Evolutionary conservation across 768 basidiomycete species (phyloP), one percentile per base, ranked within the genome.

Genomic region (Mycena vulgaris): DNA sequence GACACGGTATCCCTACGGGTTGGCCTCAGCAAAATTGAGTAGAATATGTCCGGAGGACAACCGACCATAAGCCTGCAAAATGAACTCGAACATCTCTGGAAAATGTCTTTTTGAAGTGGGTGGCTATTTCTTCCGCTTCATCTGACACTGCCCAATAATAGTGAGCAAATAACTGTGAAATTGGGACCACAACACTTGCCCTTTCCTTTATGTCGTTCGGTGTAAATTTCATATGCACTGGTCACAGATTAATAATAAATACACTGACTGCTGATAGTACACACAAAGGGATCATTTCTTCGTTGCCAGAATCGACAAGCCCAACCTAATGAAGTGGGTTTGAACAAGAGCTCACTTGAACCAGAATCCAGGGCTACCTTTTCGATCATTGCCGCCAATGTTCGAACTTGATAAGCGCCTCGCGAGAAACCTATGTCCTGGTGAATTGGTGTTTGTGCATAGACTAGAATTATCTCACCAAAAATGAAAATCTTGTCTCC

Each of bases 141-240:
- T 2, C 25, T 8, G 2, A 27, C 10, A 7, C n/a, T 10, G n/a
- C 4, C 13, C 42, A n/a, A n/a, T n/a, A n/a, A 23, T 49, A 7
- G 5, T n/a, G 42, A 45, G 17, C 10, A 39, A 39, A 39, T 16
- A 4, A n/a, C 42, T n/a, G n/a, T n/a, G n/a, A n/a, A n/a, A n/a
- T n/a, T n/a, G n/a, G n/a, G n/a, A n/a, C n/a, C n/a, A n/a, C n/a
- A n/a, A n/a, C n/a, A n/a, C n/a, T n/a, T 45, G 16, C 39, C 42
- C 42, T 45, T 21, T 37, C 62, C 62, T 53, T 63, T 52, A 11
- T 52, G 51, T 3, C 62, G 62, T 37, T 53, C 51, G 39, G 27
- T 23, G 52, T 63, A 63, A 3, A 63, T 53, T 17, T 63, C 51
- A 21, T 63, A 63, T 27, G 62, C 62, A 45, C 62, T 63, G 19